Base-by-base conservation (phyloP, 2,329 filamentous ascomycete species). In the Clathrospora elynae region DNA sequence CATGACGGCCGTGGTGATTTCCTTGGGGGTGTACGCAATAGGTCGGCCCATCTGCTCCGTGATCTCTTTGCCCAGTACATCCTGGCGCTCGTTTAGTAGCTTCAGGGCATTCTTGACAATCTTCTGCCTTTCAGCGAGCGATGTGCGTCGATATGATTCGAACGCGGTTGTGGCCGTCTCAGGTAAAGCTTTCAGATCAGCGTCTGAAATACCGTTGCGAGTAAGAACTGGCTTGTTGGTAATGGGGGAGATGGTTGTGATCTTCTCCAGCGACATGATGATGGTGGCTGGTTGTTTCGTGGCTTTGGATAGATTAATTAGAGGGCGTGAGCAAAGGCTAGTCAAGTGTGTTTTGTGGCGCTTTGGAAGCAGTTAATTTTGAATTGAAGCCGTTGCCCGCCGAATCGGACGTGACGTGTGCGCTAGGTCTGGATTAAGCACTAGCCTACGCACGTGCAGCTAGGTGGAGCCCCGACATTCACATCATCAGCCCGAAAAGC, bases 41-140 rank as follows among this genome's bases (percentile, higher is more conserved):
- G 92, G 92, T 13, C 92, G 81, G 28, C 92, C 92, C 91, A 97
- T 97, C 75, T 97, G 91, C 67, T 89, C 85, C 0, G 91, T 96
- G 46, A 97, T 75, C 69, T 96, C 91, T 56, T 83, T 80, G 5
- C 87, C 90, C 22, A 97, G 78, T 50, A 84, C 87, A 83, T 93
- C 86, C 70, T 90, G 81, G 67, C 83, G 85, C 35, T 83, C 80
- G 11, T 75, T 72, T 18, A 97, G 77, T 4, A 88, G 72, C 50
- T 85, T 80, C 30, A 97, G 74, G 1, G 91, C 90, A 62, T 87
- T 88, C 60, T 82, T 84, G 60, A 96, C 84, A 53, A 96, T 91
- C 32, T 80, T 79, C 71, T 95, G 86, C 36, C 92, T 83, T 52
- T 91, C 82, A 36, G 79, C 74, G 33, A 97, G 79, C 2, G 82